Evolutionary conservation across 2,329 filamentous ascomycete species (phyloP).

Genomic region (Diaporthe caulivora): DNA sequence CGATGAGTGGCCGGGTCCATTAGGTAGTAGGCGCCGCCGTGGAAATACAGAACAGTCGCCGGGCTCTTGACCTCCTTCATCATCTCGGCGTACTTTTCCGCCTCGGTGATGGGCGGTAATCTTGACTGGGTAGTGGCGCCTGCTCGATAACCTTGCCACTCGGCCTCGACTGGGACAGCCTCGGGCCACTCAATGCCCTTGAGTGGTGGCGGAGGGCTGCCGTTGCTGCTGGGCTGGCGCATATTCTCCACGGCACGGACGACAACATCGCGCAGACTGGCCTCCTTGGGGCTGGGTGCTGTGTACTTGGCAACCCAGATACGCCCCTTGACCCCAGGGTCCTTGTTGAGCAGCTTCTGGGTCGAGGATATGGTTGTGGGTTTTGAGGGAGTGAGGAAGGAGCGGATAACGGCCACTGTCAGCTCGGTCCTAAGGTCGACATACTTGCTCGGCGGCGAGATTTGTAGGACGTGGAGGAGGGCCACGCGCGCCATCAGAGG

Average conservation of each 20-base stretch:
- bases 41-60: conserved; percentile 78
- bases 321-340: conserved; percentile 78
- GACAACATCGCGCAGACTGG: conserved; percentile 68
- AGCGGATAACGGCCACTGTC: conserved; percentile 78
- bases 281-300: conserved; percentile 70
- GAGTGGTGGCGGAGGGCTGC: conserved; percentile 29
- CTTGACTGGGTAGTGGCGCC: conserved; percentile 61
- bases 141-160: conserved; percentile 81
- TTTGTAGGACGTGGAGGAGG: conserved; percentile 72
- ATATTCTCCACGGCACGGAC: conserved; percentile 69
- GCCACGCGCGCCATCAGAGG: conserved; percentile 74
- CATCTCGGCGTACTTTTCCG: conserved; percentile 73
- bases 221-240: conserved; percentile 45
- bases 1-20: conserved; percentile 79
- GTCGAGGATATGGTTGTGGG: conserved; percentile 67
- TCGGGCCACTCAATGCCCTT: conserved; percentile 59
- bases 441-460: conserved; percentile 79
- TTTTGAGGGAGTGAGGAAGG: conserved; percentile 64
- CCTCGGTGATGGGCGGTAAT: conserved; percentile 70
- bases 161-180: conserved; percentile 71
- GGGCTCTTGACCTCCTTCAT: conserved; percentile 75
- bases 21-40: conserved; percentile 81
- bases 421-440: conserved; percentile 84
- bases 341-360: conserved; percentile 73
- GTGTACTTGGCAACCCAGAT: conserved; percentile 85